These are phyloP conservation scores for Jamesozyma hellenica DNA, from an alignment of 805 yeast species.

Conservation along the genomic window DNA sequence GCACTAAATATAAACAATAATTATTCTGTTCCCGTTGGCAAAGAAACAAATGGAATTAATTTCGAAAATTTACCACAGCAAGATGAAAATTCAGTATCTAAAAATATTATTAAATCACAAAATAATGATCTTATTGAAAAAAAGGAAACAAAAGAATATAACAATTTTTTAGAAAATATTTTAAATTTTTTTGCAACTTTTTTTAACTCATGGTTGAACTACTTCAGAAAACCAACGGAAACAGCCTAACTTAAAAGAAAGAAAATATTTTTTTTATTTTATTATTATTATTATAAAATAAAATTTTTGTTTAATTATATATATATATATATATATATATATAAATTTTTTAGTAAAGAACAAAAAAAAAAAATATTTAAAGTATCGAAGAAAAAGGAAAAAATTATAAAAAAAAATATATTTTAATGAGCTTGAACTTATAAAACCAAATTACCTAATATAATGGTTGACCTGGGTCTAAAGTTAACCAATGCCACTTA, in stretches of 20 bases:
- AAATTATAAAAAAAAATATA: background rate
- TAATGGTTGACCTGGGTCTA: constrained; percentile 22
- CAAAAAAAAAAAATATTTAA: background rate
- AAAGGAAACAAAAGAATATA: constrained; percentile 2
- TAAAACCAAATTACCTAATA: constrained; percentile 5
- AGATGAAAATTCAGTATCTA: no score
- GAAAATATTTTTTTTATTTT: background rate
- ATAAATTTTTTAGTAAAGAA: background rate
- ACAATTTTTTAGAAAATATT: constrained; percentile 5
- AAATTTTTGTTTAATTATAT: background rate
- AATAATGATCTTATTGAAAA: background rate
- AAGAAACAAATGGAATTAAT: no score
- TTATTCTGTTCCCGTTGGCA: no score
- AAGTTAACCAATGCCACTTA: constrained; percentile 23
- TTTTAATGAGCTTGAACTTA: no score
- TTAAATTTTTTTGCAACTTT: constrained; percentile 4
- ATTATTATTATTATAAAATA: background rate
- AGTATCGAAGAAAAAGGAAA: background rate
- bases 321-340: background rate
- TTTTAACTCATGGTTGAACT: constrained; percentile 7
- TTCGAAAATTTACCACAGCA: no score
- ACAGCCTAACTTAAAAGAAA: background rate
- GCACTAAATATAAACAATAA: no score
- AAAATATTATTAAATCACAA: no score
- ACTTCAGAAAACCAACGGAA: background rate